phyloP scores from a whole-genome alignment of 176 grass and related monocot species.

The Zizania latifolia region DNA sequence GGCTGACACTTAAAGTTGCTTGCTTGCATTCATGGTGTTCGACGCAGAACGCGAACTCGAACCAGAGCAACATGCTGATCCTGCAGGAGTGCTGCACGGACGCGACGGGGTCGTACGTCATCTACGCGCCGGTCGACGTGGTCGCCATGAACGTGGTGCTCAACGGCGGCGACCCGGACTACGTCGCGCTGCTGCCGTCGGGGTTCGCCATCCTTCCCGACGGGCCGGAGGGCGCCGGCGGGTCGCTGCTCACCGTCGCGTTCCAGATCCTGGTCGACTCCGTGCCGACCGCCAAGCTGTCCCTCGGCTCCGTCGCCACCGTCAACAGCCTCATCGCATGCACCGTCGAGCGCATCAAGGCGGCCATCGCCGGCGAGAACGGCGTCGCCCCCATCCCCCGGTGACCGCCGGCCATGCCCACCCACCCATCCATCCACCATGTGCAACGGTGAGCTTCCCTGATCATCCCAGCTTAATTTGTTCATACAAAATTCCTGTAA shows the following conservation, averaged over 20 bases:
- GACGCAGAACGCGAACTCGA: conserved; percentile 71
- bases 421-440: background rate
- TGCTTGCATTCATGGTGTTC: no score
- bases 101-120: conserved; percentile 64
- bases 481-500: background rate
- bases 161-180: conserved; percentile 67
- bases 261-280: conserved; percentile 94
- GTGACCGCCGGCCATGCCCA: background rate
- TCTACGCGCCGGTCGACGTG: conserved; percentile 80
- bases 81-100: conserved; percentile 84
- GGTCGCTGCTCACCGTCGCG: conserved; percentile 78
- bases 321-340: conserved; percentile 81
- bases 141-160: conserved; percentile 84
- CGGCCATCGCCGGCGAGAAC: conserved; percentile 38
- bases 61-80: conserved; percentile 86
- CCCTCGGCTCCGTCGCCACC: conserved; percentile 75
- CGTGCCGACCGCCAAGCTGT: conserved; percentile 72
- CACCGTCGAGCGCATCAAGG: conserved; percentile 89
- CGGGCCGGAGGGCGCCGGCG: conserved; percentile 29
- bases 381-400: background rate
- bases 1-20: background rate
- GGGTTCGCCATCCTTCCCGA: conserved; percentile 86
- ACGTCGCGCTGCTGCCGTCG: conserved; percentile 67
- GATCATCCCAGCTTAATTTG: no score
- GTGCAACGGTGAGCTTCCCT: background rate